Percentiles rank a stretch among this genome's conserved stretches.
Evolutionary conservation across 371 early-diverging fungal genomes (phyloP).

Genomic region (Funneliformis caledonium): DNA sequence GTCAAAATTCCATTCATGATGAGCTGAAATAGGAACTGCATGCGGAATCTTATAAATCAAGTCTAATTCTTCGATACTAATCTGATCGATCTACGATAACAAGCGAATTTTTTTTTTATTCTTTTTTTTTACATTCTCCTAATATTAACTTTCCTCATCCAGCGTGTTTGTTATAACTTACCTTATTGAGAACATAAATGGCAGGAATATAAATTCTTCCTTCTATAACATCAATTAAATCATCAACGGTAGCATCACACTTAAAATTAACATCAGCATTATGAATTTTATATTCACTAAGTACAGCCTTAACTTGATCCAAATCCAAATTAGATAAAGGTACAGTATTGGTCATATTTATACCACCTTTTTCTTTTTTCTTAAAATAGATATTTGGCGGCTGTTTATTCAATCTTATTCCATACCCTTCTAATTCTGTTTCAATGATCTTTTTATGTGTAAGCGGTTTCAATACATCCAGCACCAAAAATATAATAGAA

Average conservation of each 20-base stretch:
- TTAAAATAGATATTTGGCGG: constrained; percentile 96
- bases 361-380: constrained; percentile 93
- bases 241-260: constrained; percentile 88
- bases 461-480: constrained; percentile 95
- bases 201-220: constrained; percentile 82
- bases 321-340: constrained; percentile 86
- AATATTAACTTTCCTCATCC: constrained; percentile 42
- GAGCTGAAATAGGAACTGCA: constrained; percentile 85
- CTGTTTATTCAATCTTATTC: constrained; percentile 96
- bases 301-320: constrained; percentile 86
- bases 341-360: constrained; percentile 88
- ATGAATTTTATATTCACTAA: constrained; percentile 91
- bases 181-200: constrained; percentile 96
- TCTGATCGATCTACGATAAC: constrained; percentile 52
- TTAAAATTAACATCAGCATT: constrained; percentile 93
- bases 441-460: constrained; percentile 92
- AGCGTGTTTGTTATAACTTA: constrained; percentile 80
- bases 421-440: constrained; percentile 98
- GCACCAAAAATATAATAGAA: constrained; percentile 91
- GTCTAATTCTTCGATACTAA: constrained; percentile 92
- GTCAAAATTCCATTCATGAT: constrained; percentile 97
- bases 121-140: neutral
- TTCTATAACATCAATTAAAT: constrained; percentile 96
- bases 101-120: neutral
- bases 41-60: constrained; percentile 94